Base-by-base conservation (phyloP, 352 stramenopile genomes). In the Phytophthora vignae region DNA sequence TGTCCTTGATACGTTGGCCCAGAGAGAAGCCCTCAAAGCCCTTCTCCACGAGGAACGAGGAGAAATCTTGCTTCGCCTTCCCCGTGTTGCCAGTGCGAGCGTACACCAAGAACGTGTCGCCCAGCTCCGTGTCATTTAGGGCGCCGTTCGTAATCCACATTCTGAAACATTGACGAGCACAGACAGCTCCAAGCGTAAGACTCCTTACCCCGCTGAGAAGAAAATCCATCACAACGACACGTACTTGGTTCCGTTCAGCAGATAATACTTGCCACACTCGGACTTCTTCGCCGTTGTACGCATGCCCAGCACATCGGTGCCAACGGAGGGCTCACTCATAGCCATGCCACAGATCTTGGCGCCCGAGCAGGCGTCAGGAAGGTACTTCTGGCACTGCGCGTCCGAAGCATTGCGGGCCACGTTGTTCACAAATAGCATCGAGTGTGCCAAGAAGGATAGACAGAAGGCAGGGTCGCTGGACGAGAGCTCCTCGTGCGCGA, bases 111-210 rank as follows among this genome's bases (percentile, higher is more conserved):
- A 99, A 99, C 25, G 94, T 82, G 78, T 99, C 98, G 36, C 98
- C 98, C 25, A 99, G 91, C 15, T 98, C 92, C 3, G 82, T 87
- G 67, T 98, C 91, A 78, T 98, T 97, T 19, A 99, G 64, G n/a
- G 97, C 98, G 21, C 98, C 98, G 78, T 99, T 99, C 7, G 98
- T 99, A 81, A 99, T 99, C 98, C 98, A 99, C 97, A 99, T 99
- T 69, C 87, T 94, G 22, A 27, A 61, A 3, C 15, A 61, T 67
- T 4, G 17, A 44, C 10, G 54, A 17, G 46, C 46, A 29, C 46
- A 46, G 48, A 59, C 17, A 53, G 8, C 42, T 42, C 25, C 12
- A 46, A 25, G 29, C 31, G 19, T 70, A 3, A 70, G 25, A 61
- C 33, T 48, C 22, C 22, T 25, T 25, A 25, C 22, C 14, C n/a